Evolutionary conservation across 345 rosid species (phyloP), one percentile per base, ranked within the genome.

Genomic region (Camelina neglecta): DNA sequence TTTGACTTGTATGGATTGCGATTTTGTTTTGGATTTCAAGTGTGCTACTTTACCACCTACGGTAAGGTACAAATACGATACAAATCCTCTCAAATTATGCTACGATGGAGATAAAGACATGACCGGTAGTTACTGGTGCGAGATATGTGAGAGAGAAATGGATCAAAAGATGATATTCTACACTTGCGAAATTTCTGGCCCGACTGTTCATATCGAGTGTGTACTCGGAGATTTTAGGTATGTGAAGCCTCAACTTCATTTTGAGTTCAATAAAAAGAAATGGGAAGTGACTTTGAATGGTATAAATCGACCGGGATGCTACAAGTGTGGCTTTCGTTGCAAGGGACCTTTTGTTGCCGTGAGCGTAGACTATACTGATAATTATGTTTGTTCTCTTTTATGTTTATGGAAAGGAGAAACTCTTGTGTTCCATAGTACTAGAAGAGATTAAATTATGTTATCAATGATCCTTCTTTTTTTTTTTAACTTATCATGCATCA

Each of bases 241-340:
- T 45, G 55, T 69, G 54, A 44, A 6, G 42, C 45, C 74, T 38
- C 6, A 42, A 31, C 2, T 38, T 8, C 11, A 6, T 39, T 68
- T 68, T 51, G 72, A 68, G 38, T 54, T 68, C 33, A 68, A 54
- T 24, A 8, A 18, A 23, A 68, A 24, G 39, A 68, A 24, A 15
- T 68, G 72, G 72, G 48, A 68, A 68, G 72, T 54, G 62, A 7
- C 11, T 21, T 68, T 68, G 41, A 68, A 54, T 39, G 72, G 62
- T 68, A n/a, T 68, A 39, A 54, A 68, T 24, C 72, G 62, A 55
- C 72, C 72, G 13, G 72, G 72, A 4, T 68, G 72, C 2, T 68
- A 68, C 24, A 68, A 68, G 62, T 68, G 72, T 68, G 72, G 72
- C 12, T 54, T 54, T 68, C 62, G 62, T 54, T 68, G 62, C 39